Percentiles rank a stretch among this genome's conserved stretches.
Evolutionary conservation across 306 rosid species (phyloP).

Genomic region (Ochetophila trinervis): DNA sequence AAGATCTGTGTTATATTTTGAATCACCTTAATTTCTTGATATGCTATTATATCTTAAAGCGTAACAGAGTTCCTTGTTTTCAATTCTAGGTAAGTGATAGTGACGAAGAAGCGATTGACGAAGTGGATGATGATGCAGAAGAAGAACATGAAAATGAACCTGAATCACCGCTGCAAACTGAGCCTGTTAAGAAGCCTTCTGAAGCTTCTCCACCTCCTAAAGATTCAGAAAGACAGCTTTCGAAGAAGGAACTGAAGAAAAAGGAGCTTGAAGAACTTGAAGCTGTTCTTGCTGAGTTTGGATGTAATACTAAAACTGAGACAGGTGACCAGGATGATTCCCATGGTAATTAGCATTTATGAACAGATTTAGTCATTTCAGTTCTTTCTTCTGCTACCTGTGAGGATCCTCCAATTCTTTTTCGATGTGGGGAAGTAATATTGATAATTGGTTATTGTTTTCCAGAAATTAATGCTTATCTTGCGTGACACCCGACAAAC

Average conservation of each 20-base stretch:
- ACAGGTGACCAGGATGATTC: slow-evolving; percentile 44
- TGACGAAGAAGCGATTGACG: slow-evolving; percentile 55
- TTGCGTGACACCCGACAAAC: not conserved
- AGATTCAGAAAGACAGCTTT: slow-evolving; percentile 74
- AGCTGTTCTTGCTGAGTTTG: slow-evolving; percentile 78
- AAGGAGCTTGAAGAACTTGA: slow-evolving; percentile 80
- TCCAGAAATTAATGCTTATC: not conserved
- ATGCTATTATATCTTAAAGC: not conserved
- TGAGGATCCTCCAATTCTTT: not conserved
- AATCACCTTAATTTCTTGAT: not conserved
- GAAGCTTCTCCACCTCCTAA: slow-evolving; percentile 45
- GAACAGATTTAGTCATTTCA: not conserved
- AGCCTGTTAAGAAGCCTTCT: slow-evolving; percentile 33
- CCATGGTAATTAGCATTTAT: slow-evolving; percentile 36
- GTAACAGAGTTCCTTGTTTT: slow-evolving; percentile 3
- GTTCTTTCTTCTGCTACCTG: slow-evolving; percentile 4
- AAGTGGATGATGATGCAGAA: slow-evolving; percentile 53
- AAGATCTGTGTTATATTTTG: not conserved
- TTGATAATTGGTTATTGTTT: not conserved
- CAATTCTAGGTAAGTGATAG: slow-evolving; percentile 57
- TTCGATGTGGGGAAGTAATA: not conserved
- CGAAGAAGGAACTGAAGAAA: slow-evolving; percentile 78
- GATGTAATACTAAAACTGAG: slow-evolving; percentile 36
- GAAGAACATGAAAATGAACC: slow-evolving; percentile 52
- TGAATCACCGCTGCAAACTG: slow-evolving; percentile 36